These are phyloP conservation scores for Hypoxylon sp. DNA, from an alignment of 2,329 filamentous ascomycete species.

Conservation along the genomic window DNA sequence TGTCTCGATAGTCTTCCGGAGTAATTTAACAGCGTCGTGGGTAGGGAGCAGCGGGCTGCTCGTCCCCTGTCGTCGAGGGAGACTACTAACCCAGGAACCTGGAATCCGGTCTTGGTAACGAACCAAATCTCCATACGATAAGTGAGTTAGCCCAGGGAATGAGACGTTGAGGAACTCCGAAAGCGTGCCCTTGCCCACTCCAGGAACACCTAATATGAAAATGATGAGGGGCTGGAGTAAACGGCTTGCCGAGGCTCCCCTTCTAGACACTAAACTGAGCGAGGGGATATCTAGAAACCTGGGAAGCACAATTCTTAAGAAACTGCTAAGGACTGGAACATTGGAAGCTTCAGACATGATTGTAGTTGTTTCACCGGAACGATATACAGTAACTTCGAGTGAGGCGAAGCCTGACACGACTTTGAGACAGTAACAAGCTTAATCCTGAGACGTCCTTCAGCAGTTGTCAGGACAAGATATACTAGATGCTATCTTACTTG, in stretches of 20 bases:
- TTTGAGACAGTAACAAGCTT: no score
- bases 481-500: no score
- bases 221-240: conserved; percentile 35
- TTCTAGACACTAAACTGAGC: neutral
- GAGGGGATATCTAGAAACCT: neutral
- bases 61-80: conserved; percentile 37
- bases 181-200: conserved; percentile 48
- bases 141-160: conserved; percentile 41
- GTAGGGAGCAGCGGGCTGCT: conserved; percentile 37
- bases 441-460: no score
- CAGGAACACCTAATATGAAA: conserved; percentile 47
- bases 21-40: conserved; percentile 29
- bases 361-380: neutral
- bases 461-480: no score
- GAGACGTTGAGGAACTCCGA: conserved; percentile 32
- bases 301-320: neutral
- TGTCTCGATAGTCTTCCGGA: conserved; percentile 40
- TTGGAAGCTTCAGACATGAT: conserved; percentile 3
- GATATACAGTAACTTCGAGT: no score
- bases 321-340: neutral
- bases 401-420: no score
- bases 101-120: conserved; percentile 43
- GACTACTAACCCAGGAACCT: conserved; percentile 46
- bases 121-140: conserved; percentile 48
- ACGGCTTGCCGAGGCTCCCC: neutral